Conservation (phyloP, 768 basidiomycete species). For the Paxillus involutus region DNA sequence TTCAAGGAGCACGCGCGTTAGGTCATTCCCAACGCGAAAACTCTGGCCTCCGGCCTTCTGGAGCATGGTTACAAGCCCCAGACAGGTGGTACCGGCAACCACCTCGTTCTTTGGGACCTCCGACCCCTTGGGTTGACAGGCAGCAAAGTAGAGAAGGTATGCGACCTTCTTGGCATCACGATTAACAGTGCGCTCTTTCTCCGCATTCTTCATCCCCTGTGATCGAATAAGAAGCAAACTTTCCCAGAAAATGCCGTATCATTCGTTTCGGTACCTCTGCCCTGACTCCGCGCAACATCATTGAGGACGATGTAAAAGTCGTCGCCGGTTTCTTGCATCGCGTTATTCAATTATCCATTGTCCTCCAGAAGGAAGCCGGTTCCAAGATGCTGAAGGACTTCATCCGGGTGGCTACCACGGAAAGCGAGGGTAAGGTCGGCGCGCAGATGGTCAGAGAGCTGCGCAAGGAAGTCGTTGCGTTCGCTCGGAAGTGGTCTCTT, state of each 20-base stretch:
- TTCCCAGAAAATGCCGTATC: conserved; percentile 89
- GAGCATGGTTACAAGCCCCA: conserved; percentile 92
- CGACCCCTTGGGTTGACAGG: conserved; percentile 94
- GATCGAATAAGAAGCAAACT: neutral
- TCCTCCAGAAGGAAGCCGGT: conserved; percentile 93
- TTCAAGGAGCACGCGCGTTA: conserved; percentile 93
- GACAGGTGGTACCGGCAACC: conserved; percentile 95
- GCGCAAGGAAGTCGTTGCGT: conserved; percentile 74
- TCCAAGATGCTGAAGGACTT: conserved; percentile 95
- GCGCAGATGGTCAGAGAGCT: conserved; percentile 70
- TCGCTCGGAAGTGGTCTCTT: conserved; percentile 88
- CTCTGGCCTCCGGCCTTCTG: conserved; percentile 71
- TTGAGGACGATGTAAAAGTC: conserved; percentile 78
- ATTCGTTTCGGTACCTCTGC: conserved; percentile 96
- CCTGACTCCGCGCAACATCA: conserved; percentile 92
- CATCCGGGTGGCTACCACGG: conserved; percentile 70
- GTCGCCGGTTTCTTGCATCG: conserved; percentile 94
- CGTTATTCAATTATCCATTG: conserved; percentile 84
- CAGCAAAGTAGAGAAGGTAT: conserved; percentile 97
- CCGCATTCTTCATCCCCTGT: neutral
- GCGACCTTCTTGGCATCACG: conserved; percentile 94
- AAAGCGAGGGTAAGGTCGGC: conserved; percentile 71
- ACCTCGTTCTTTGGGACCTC: too few species aligned
- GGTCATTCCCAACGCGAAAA: conserved; percentile 84
- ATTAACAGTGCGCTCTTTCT: conserved; percentile 74